A percentile compares a stretch with the other conserved stretches of the same genome.
phyloP scores from a whole-genome alignment of 75 land plant genomes.

The Selaginella moellendorffii region DNA sequence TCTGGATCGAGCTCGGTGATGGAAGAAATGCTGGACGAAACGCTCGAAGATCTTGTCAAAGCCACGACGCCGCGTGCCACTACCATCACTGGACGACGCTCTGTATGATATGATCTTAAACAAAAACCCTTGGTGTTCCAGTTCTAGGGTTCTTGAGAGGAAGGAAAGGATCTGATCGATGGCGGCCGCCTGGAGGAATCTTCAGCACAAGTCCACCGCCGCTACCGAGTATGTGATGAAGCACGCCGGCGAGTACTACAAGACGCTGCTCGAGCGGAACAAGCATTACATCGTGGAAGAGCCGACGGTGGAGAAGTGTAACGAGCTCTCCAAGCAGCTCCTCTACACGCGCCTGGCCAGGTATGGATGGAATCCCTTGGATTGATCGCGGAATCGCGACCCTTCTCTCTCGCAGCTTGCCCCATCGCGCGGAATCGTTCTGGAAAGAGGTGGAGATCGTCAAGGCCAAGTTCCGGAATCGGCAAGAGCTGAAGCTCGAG shows the following conservation, averaged over 20 bases:
- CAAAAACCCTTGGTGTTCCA: no score
- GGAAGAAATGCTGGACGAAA: not conserved
- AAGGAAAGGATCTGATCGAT: no score
- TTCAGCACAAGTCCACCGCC: not conserved
- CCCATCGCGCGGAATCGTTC: constrained; percentile 47
- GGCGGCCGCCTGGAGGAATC: not conserved
- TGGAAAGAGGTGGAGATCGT: constrained; percentile 60
- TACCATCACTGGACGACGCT: no score
- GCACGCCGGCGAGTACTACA: constrained; percentile 25
- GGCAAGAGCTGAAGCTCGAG: constrained; percentile 60
- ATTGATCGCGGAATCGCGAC: not conserved
- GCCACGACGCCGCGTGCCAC: not conserved
- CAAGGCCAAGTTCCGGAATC: constrained; percentile 44
- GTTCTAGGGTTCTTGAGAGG: no score
- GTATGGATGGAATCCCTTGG: not conserved
- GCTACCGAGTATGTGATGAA: constrained; percentile 15
- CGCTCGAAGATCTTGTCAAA: not conserved
- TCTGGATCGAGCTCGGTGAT: not conserved
- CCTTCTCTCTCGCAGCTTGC: constrained; percentile 32
- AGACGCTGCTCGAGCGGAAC: constrained; percentile 32
- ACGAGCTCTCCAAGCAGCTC: constrained; percentile 35
- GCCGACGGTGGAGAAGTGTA: constrained; percentile 34
- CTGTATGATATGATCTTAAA: no score
- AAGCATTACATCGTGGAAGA: constrained; percentile 31
- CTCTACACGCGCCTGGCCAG: constrained; percentile 38